Base-by-base conservation (phyloP, 805 yeast species). In the Naumovozyma dairenensis region DNA sequence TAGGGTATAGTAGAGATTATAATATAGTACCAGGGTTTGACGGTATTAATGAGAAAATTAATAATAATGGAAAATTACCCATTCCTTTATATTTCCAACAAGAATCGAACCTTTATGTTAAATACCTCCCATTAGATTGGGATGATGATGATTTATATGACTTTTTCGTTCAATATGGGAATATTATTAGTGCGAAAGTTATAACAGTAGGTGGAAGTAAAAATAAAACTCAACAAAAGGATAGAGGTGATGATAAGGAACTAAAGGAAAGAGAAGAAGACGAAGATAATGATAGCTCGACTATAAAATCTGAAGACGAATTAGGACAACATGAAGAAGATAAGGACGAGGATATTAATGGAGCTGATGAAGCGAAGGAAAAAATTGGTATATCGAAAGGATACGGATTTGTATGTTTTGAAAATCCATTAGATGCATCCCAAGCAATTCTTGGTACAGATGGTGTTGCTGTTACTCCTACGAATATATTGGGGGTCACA, bases 331-430 rank as follows among this genome's bases (percentile, higher is more conserved):
- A 29, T 8, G 34, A 38, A 18, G 25, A 21, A 15, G 29, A 38
- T 12, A 36, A 35, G n/a, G 34, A 25, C 16, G 42, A 34, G 7
- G 20, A 21, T 12, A 15, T 7, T 10, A 21, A 27, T 16, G 24
- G n/a, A 14, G 22, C 29, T 7, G 26, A 24, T 8, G 26, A 24
- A 10, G 26, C 8, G 5, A 12, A 24, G 8, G 8, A 34, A 14
- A 39, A 42, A 4, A n/a, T 47, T 19, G 57, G 55, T 7, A 32
- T 47, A 43, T 79, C 89, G 16, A 72, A 76, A 52, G 87, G 92
- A 15, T 83, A 79, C 52, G 93, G 92, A 29, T 83, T 83, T 62
- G 83, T 82, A 34, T 80, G 85, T 58, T 83, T 70, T 51, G 75
- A 73, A 47, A 62, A 62, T 41, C 78, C 81, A 35, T 62, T 72